Evolutionary conservation across 1,284 basidiomycete genomes (phyloP).

Genomic region (Rhodotorula glutinis): DNA sequence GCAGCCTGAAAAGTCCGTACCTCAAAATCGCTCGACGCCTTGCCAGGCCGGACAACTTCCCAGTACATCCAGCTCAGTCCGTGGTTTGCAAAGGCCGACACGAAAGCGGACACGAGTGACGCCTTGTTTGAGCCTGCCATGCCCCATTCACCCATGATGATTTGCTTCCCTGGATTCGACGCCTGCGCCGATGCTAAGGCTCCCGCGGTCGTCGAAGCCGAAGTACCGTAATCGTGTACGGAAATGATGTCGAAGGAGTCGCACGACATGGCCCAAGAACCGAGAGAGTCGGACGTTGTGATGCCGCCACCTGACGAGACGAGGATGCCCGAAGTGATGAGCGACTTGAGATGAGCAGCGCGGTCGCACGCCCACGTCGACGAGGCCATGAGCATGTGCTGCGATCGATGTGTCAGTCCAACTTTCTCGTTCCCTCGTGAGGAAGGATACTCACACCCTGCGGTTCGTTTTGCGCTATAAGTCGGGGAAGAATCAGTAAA

Average conservation of each 20-base stretch:
- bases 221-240: constrained; percentile 51
- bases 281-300: constrained; percentile 49
- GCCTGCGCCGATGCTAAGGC: constrained; percentile 40
- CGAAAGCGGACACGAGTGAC: constrained; percentile 48
- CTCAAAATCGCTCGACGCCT: constrained; percentile 40
- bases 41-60: constrained; percentile 42
- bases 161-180: constrained; percentile 43
- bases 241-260: constrained; percentile 49
- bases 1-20: constrained; percentile 10
- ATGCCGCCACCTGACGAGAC: constrained; percentile 48
- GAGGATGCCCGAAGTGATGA: constrained; percentile 39
- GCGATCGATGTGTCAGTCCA: constrained; percentile 26
- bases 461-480: constrained; percentile 54
- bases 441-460: constrained; percentile 19
- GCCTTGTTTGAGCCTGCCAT: constrained; percentile 48
- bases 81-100: constrained; percentile 45
- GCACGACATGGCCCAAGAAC: constrained; percentile 49
- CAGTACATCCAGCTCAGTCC: constrained; percentile 47
- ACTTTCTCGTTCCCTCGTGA: not conserved
- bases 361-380: constrained; percentile 51
- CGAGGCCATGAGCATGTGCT: constrained; percentile 45
- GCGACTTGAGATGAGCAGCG: constrained; percentile 48
- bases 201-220: constrained; percentile 45
- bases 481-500: constrained; percentile 3
- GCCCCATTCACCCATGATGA: constrained; percentile 50